Conservation (phyloP, 2,329 filamentous ascomycete genomes). For the Paraconiothyrium brasiliense region DNA sequence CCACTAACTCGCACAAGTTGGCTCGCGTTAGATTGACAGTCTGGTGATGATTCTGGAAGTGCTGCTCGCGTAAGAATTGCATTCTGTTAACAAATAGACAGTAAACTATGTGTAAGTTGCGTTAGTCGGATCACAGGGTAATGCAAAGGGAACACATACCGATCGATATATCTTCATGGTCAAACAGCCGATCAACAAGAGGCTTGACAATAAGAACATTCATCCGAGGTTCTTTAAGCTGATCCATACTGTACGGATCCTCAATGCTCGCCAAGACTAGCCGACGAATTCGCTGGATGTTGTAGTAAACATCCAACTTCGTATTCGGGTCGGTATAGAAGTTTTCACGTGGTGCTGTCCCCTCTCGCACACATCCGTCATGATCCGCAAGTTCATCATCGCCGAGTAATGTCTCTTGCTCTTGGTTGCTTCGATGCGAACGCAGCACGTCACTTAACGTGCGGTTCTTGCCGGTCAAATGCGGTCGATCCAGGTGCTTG, state of each 20-base stretch:
- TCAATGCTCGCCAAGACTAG: slow-evolving; percentile 62
- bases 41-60: slow-evolving; percentile 77
- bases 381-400: slow-evolving; percentile 57
- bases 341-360: slow-evolving; percentile 48
- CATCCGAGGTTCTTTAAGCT: slow-evolving; percentile 82
- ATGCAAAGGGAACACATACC: slow-evolving; percentile 54
- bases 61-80: slow-evolving; percentile 81
- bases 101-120: slow-evolving; percentile 66
- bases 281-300: slow-evolving; percentile 71
- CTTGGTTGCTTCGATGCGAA: slow-evolving; percentile 55
- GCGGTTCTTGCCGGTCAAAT: slow-evolving; percentile 42
- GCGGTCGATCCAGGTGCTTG: slow-evolving; percentile 44
- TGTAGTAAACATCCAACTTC: slow-evolving; percentile 77
- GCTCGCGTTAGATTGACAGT: slow-evolving; percentile 83
- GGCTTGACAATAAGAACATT: slow-evolving; percentile 82
- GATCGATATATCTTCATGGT: slow-evolving; percentile 80
- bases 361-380: slow-evolving; percentile 56
- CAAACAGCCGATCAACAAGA: slow-evolving; percentile 83
- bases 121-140: slow-evolving; percentile 9
- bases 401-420: slow-evolving; percentile 58
- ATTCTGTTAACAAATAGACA: slow-evolving; percentile 83
- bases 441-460: slow-evolving; percentile 50
- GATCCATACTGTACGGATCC: slow-evolving; percentile 75
- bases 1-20: slow-evolving; percentile 80
- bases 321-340: slow-evolving; percentile 65